Evolutionary conservation across 2,329 filamentous ascomycete species (phyloP).

Genomic region (Hypomyces perniciosus): DNA sequence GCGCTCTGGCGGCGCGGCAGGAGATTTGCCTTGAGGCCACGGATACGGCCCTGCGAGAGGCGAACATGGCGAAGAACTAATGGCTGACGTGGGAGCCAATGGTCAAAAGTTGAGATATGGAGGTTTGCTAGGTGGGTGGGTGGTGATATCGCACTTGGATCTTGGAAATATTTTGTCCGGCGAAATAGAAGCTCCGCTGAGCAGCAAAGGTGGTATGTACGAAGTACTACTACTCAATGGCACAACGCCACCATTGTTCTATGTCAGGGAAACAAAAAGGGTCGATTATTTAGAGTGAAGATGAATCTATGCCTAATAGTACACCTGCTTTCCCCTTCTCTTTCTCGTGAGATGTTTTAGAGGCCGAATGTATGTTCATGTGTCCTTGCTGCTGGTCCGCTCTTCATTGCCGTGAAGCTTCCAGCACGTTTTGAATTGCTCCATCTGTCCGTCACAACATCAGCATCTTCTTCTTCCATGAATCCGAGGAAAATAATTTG

Average conservation of each 20-base stretch:
- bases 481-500: not conserved
- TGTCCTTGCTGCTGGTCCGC: constrained; percentile 72
- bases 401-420: constrained; percentile 81
- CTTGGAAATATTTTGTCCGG: constrained; percentile 2
- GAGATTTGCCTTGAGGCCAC: constrained; percentile 16
- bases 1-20: constrained; percentile 13
- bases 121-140: not conserved
- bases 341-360: not conserved
- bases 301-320: not conserved
- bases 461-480: not conserved
- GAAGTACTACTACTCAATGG: no score
- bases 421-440: constrained; percentile 85
- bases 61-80: constrained; percentile 20
- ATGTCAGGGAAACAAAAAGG: no score
- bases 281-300: not conserved
- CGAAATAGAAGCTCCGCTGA: constrained; percentile 7
- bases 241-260: no score
- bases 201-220: not conserved
- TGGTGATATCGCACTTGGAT: not conserved
- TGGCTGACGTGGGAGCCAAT: no score
- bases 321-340: not conserved
- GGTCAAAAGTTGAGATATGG: not conserved
- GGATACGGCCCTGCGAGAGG: constrained; percentile 19
- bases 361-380: constrained; percentile 20
- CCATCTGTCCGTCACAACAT: constrained; percentile 59